Evolutionary conservation across 23 red algal genomes (phyloP).

Genomic region (Gracilaria caudata): DNA sequence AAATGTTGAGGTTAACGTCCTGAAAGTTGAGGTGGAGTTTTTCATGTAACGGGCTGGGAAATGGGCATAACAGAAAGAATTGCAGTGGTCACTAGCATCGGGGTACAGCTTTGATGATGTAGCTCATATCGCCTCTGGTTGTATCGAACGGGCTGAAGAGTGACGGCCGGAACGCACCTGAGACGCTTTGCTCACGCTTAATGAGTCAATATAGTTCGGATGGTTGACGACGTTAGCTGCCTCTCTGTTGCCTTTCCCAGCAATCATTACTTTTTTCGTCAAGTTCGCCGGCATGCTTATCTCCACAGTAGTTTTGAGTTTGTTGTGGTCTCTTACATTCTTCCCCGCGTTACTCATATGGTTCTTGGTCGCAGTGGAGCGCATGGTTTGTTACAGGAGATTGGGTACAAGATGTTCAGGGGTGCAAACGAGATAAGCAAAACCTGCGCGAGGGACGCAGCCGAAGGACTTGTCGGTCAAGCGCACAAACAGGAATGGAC

Average conservation of each 20-base stretch:
- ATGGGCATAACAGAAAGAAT: slow-evolving; percentile 62
- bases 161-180: slow-evolving; percentile 18
- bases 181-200: slow-evolving; percentile 57
- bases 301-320: slow-evolving; percentile 14
- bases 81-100: slow-evolving; percentile 47
- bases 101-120: slow-evolving; percentile 64
- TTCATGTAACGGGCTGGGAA: slow-evolving; percentile 44
- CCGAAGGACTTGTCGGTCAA: background rate
- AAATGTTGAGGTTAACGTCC: slow-evolving; percentile 28
- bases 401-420: background rate
- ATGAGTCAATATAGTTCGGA: slow-evolving; percentile 41
- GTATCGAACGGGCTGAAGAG: slow-evolving; percentile 10
- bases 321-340: slow-evolving; percentile 73
- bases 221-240: slow-evolving; percentile 60
- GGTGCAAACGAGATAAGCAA: background rate
- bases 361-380: background rate
- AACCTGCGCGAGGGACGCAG: too few relatives aligned
- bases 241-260: slow-evolving; percentile 28
- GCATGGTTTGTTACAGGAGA: background rate
- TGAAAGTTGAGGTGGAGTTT: slow-evolving; percentile 55
- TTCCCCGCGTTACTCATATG: slow-evolving; percentile 34
- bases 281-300: slow-evolving; percentile 63
- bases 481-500: too few relatives aligned
- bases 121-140: slow-evolving; percentile 64
- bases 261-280: slow-evolving; percentile 67